A percentile compares a stretch with the other conserved stretches of the same genome.
Evolutionary conservation across 2,329 filamentous ascomycete genomes (phyloP).

Genomic region (Penicillium oxalicum): DNA sequence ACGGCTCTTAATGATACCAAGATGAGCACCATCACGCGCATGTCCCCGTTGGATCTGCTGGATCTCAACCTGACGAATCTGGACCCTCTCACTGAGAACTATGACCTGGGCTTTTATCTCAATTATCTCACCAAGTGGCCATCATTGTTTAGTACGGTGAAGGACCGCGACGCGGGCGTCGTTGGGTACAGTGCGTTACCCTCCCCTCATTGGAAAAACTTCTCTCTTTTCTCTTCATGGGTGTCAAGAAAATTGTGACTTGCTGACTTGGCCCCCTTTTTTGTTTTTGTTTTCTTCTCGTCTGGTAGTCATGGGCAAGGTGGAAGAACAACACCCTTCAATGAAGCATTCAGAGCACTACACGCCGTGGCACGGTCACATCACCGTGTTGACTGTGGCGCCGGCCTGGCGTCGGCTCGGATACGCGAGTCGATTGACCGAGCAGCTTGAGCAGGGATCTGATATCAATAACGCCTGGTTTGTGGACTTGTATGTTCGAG

Average conservation of each 20-base stretch:
- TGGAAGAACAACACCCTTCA: constrained; percentile 76
- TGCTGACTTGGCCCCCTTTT: too few species aligned
- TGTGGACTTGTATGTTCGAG: constrained; percentile 87
- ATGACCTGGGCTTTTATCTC: constrained; percentile 90
- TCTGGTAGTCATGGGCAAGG: constrained; percentile 82
- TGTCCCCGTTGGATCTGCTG: constrained; percentile 77
- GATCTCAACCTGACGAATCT: constrained; percentile 92
- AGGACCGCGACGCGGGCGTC: constrained; percentile 79
- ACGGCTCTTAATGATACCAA: constrained; percentile 9
- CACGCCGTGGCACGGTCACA: constrained; percentile 98
- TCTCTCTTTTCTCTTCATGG: too few species aligned
- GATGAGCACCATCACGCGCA: constrained; percentile 82
- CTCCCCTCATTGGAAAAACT: background rate
- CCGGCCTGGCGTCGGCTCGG: constrained; percentile 79
- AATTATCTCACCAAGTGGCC: constrained; percentile 97
- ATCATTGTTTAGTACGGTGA: constrained; percentile 84
- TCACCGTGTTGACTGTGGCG: constrained; percentile 89
- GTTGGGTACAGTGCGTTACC: constrained; percentile 79
- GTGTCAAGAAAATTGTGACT: background rate
- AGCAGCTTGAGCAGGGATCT: constrained; percentile 73
- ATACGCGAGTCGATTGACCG: constrained; percentile 75
- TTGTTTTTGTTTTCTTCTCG: too few species aligned
- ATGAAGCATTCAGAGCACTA: constrained; percentile 76
- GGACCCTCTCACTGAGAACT: constrained; percentile 95
- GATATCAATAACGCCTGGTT: constrained; percentile 87